Evolutionary conservation across 2,329 filamentous ascomycete genomes (phyloP).

Genomic region (Cladosporium sp.): DNA sequence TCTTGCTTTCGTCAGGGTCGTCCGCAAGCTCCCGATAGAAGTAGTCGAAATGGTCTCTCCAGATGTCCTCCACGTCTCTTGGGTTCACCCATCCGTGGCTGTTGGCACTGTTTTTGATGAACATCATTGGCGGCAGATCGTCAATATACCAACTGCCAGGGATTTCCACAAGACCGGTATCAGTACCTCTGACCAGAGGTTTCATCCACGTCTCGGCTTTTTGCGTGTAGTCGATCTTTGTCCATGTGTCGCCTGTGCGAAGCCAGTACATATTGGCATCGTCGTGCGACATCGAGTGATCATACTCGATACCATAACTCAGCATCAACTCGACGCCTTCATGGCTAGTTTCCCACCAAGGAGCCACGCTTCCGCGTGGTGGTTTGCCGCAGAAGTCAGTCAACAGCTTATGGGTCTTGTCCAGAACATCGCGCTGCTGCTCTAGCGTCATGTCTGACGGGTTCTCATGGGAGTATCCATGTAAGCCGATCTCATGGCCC

Average conservation of each 20-base stretch:
- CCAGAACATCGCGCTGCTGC: conserved; percentile 71
- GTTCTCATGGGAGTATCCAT: conserved; percentile 73
- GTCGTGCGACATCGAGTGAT: conserved; percentile 65
- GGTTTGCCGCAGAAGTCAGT: conserved; percentile 69
- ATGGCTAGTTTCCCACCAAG: conserved; percentile 70
- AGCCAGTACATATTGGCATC: conserved; percentile 65
- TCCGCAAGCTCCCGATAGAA: conserved; percentile 75
- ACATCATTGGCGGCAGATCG: conserved; percentile 65
- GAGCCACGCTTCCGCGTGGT: conserved; percentile 68
- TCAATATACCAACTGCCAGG: conserved; percentile 54
- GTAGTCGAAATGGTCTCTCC: conserved; percentile 68
- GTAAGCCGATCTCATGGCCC: conserved; percentile 65
- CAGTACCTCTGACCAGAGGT: conserved; percentile 57
- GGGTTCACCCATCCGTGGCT: conserved; percentile 58
- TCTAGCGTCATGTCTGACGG: conserved; percentile 69
- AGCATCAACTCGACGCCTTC: conserved; percentile 66
- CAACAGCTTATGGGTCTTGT: conserved; percentile 69
- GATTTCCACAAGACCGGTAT: conserved; percentile 65
- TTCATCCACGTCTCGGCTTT: conserved; percentile 66
- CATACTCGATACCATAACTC: conserved; percentile 67
- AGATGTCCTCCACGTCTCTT: conserved; percentile 62
- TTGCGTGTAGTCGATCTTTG: conserved; percentile 65
- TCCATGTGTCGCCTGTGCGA: conserved; percentile 63
- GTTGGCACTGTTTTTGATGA: conserved; percentile 64
- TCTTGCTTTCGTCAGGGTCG: conserved; percentile 44